Evolutionary conservation across 306 rosid genomes (phyloP).

Genomic region (Acacia melanoxylon): DNA sequence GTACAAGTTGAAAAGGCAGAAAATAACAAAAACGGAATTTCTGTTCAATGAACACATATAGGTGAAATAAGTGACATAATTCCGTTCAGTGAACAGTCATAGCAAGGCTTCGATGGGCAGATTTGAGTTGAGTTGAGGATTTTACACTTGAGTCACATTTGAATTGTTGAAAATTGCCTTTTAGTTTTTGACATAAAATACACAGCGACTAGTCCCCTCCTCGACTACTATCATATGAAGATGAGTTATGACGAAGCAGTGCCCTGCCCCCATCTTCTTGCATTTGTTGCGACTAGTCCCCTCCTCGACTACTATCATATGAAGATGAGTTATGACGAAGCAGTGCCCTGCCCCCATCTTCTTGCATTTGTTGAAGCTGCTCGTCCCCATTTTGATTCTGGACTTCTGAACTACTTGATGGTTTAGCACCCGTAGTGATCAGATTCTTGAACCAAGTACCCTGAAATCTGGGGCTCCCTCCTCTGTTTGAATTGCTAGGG

Average conservation of each 20-base stretch:
- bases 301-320: constrained; percentile 36
- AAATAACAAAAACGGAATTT: not conserved
- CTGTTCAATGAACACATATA: not conserved
- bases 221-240: constrained; percentile 48
- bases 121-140: constrained; percentile 44
- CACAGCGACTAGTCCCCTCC: constrained; percentile 36
- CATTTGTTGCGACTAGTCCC: too few species aligned
- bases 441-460: constrained; percentile 84
- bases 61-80: not conserved
- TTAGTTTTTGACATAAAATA: constrained; percentile 37
- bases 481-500: constrained; percentile 67
- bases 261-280: constrained; percentile 45
- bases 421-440: constrained; percentile 79
- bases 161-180: constrained; percentile 41
- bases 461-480: constrained; percentile 68
- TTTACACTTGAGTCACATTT: constrained; percentile 59
- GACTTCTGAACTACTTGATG: constrained; percentile 75
- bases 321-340: constrained; percentile 40
- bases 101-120: constrained; percentile 34
- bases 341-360: constrained; percentile 43
- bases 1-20: not conserved
- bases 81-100: constrained; percentile 33
- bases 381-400: constrained; percentile 53
- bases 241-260: constrained; percentile 39
- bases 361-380: constrained; percentile 32